Evolutionary conservation across 495 filamentous ascomycete genomes (phyloP).

Genomic region (Penicillium soppii): DNA sequence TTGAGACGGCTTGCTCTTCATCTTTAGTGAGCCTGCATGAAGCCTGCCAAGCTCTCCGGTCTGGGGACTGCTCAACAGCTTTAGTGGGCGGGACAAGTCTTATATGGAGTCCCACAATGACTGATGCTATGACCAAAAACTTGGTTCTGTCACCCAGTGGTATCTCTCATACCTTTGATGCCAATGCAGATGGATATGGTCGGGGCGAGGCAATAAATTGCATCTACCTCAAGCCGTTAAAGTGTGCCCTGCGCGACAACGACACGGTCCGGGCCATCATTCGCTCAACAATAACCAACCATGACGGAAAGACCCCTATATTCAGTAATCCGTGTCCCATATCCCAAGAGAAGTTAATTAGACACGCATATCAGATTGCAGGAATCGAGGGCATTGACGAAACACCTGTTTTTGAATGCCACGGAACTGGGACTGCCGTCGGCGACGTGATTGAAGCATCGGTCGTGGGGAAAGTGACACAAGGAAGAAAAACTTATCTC

Average conservation of each 20-base stretch:
- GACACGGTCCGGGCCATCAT: constrained; percentile 41
- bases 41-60: constrained; percentile 25
- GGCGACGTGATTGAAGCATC: constrained; percentile 31
- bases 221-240: constrained; percentile 28
- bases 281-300: constrained; percentile 29
- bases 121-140: constrained; percentile 24
- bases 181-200: constrained; percentile 58
- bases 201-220: constrained; percentile 51
- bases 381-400: constrained; percentile 1
- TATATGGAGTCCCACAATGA: constrained; percentile 33
- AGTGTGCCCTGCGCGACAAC: constrained; percentile 26
- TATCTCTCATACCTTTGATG: constrained; percentile 57
- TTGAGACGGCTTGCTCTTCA: constrained; percentile 34
- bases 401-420: constrained; percentile 48
- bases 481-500: constrained; percentile 14
- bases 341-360: constrained; percentile 9
- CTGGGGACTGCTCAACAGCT: constrained; percentile 33
- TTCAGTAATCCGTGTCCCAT: constrained; percentile 7
- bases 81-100: constrained; percentile 39
- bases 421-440: constrained; percentile 51
- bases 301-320: constrained; percentile 22
- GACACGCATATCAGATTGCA: constrained; percentile 7
- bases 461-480: constrained; percentile 22
- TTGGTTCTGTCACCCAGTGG: constrained; percentile 17
- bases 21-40: constrained; percentile 23